Percentiles rank a stretch among this genome's conserved stretches.
Evolutionary conservation across 352 stramenopile species (phyloP).

Genomic region (Globisporangium parvum): DNA sequence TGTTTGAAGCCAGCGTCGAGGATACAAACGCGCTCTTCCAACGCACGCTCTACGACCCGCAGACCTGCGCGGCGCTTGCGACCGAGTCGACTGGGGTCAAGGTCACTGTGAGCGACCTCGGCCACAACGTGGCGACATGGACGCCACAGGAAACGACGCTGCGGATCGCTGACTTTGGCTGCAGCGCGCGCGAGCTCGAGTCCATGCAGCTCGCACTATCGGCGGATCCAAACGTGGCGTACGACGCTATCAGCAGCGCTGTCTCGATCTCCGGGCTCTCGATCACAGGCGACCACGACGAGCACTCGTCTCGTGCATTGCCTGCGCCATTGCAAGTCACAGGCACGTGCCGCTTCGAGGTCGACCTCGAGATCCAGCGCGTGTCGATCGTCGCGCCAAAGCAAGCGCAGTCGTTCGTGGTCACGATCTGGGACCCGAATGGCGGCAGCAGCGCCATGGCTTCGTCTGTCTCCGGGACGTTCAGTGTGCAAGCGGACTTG

Average conservation of each 20-base stretch:
- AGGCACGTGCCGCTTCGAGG: conserved; percentile 8
- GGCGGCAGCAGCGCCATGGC: not conserved
- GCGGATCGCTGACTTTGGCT: conserved; percentile 6
- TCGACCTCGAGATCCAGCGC: conserved; percentile 14
- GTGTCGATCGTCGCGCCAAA: conserved; percentile 8
- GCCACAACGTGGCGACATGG: conserved; percentile 7
- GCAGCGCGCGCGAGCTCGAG: not conserved
- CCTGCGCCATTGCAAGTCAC: conserved; percentile 1
- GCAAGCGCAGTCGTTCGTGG: conserved; percentile 2
- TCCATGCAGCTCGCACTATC: conserved; percentile 5
- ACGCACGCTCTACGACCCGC: conserved; percentile 5
- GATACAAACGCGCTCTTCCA: conserved; percentile 13
- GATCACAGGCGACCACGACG: not conserved
- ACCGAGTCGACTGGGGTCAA: not conserved
- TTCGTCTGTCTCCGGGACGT: conserved; percentile 16
- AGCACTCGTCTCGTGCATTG: not conserved
- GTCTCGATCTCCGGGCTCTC: conserved; percentile 7
- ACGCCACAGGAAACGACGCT: conserved; percentile 2
- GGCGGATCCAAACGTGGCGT: not conserved
- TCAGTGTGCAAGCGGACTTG: conserved; percentile 14
- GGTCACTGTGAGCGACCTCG: conserved; percentile 10
- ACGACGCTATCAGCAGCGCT: not conserved
- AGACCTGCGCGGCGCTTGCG: not conserved
- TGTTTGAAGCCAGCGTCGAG: conserved; percentile 12
- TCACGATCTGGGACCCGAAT: conserved; percentile 13